Percentiles rank a stretch among this genome's conserved stretches.
Conservation (phyloP, 2,329 filamentous ascomycete species). For the Verticillium dahliae region DNA sequence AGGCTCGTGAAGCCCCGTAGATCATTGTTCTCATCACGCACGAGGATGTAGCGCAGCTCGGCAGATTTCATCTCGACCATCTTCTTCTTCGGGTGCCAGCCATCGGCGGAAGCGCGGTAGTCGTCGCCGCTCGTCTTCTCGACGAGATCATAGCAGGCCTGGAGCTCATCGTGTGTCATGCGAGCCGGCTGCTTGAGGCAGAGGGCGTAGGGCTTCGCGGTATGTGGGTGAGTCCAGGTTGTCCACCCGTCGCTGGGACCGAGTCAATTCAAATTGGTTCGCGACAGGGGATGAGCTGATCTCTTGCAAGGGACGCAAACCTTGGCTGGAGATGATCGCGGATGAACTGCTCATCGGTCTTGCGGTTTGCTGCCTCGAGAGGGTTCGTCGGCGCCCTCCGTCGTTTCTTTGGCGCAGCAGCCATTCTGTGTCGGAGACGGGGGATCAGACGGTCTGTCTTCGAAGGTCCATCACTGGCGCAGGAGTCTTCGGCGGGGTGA, state of each 20-base stretch:
- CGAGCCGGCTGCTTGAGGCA: conserved; percentile 30
- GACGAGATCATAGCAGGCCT: conserved; percentile 50
- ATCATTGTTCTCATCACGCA: conserved; percentile 28
- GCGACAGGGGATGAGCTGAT: neutral
- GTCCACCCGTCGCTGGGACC: conserved; percentile 20
- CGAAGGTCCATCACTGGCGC: no score
- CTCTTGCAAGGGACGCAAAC: conserved; percentile 22
- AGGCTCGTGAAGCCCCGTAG: conserved; percentile 57
- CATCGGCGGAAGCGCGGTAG: conserved; percentile 55
- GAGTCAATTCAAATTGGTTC: neutral
- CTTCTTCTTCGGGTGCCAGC: conserved; percentile 60
- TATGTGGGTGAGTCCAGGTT: conserved; percentile 45
- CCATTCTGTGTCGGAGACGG: neutral
- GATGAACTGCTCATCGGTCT: conserved; percentile 41
- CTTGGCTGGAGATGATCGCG: conserved; percentile 37
- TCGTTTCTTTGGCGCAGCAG: conserved; percentile 15
- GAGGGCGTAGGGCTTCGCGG: conserved; percentile 32
- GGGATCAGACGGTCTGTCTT: no score
- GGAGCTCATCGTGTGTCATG: conserved; percentile 37
- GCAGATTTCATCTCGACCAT: conserved; percentile 59
- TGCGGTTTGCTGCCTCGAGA: conserved; percentile 42
- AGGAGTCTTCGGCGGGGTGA: no score
- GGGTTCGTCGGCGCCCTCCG: conserved; percentile 18
- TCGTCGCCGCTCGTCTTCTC: conserved; percentile 56
- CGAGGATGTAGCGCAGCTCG: conserved; percentile 63